Base-by-base conservation (phyloP, 805 yeast species). In the Saturnispora gosingensis region DNA sequence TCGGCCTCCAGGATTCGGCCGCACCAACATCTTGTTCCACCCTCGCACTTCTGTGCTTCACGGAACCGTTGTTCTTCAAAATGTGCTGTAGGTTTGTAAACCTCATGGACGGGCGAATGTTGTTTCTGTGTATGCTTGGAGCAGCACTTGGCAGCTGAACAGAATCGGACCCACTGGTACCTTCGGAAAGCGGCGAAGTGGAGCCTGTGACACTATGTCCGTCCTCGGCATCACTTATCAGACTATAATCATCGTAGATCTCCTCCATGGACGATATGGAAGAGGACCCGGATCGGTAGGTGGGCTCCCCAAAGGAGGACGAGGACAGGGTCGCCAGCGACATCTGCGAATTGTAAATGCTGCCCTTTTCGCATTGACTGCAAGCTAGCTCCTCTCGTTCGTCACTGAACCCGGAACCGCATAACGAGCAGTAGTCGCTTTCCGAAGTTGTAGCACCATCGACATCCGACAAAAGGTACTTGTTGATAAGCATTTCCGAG, bases 91-190 rank as follows among this genome's bases (percentile, higher is more conserved):
- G 42, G 35, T 49, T 34, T 7, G 53, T 28, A 13, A 54, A 38
- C 16, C 52, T 45, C 32, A 36, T 34, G 2, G 51, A 46, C 10
- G 47, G 50, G 34, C 51, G 49, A 4, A 54, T 40, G 8, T 40
- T 45, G 11, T 15, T 13, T 22, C 43, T 22, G 78, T 22, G n/a
- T 10, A 38, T 9, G 15, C 15, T 20, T 6, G 16, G 15, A 15
- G 30, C 24, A 8, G 2, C 7, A 15, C n/a, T 24, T 7, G 28
- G 27, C 28, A 32, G 27, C 18, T 27, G 27, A 4, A 7, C 6
- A 27, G 7, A 2, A 2, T 22, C 24, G 45, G 32, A 10, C 11
- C 5, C 28, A 43, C 35, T 10, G 32, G 13, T 11, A 9, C n/a
- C 10, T 4, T n/a, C 16, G 9, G 22, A 15, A 15, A 6, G 13